Evolutionary conservation across 1,284 basidiomycete species (phyloP).

Genomic region (Tilletia caries): DNA sequence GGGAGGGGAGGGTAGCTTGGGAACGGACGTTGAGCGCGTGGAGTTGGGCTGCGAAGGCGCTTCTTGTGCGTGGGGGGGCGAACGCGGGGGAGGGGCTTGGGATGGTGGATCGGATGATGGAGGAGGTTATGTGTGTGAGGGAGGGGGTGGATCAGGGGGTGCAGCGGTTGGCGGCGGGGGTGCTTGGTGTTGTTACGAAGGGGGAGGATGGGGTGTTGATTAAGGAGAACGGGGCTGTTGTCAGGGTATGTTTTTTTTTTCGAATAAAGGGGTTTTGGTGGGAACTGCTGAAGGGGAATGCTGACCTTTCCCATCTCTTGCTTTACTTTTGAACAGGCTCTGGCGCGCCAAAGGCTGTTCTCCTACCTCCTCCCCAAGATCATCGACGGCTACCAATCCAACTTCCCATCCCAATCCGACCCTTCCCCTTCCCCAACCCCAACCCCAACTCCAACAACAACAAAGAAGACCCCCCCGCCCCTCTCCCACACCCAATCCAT

Average conservation of each 20-base stretch:
- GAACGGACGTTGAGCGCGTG: constrained; percentile 29
- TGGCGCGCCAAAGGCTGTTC: constrained; percentile 78
- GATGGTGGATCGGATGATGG: constrained; percentile 36
- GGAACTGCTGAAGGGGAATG: no score
- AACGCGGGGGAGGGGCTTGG: constrained; percentile 14
- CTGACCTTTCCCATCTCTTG: background rate
- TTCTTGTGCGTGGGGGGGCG: constrained; percentile 31
- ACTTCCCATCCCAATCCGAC: constrained; percentile 13
- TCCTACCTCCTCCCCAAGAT: constrained; percentile 71
- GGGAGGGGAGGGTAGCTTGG: background rate
- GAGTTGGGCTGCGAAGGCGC: constrained; percentile 38
- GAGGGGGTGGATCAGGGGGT: constrained; percentile 9
- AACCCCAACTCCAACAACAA: constrained; percentile 5
- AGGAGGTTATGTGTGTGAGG: constrained; percentile 30
- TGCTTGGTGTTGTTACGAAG: constrained; percentile 24
- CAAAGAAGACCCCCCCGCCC: constrained; percentile 1
- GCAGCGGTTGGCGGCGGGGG: constrained; percentile 22
- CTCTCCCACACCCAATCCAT: constrained; percentile 55
- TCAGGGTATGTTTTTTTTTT: constrained; percentile 13
- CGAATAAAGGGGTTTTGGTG: background rate
- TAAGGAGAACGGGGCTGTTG: constrained; percentile 18
- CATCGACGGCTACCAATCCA: constrained; percentile 60
- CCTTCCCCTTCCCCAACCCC: background rate
- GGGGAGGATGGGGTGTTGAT: constrained; percentile 28
- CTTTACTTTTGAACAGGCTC: constrained; percentile 32